Conservation (phyloP, 176 grass and related monocot genomes). For the Poa pratensis region DNA sequence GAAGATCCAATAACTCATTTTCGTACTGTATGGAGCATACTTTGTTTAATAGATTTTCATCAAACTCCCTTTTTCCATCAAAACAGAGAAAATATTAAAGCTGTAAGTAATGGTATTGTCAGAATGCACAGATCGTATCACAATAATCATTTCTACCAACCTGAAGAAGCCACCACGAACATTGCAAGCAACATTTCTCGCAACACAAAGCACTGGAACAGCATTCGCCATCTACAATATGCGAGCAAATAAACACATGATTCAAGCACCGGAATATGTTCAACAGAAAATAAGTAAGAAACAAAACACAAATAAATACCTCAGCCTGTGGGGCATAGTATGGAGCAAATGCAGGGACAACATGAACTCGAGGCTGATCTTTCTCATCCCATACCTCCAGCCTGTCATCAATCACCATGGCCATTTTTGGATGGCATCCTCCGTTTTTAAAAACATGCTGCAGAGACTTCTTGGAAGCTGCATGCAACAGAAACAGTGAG, state of each 20-base stretch:
- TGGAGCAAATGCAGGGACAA: slow-evolving; percentile 90
- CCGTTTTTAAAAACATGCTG: slow-evolving; percentile 84
- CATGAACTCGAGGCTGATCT: slow-evolving; percentile 96
- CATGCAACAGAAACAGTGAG: slow-evolving; percentile 7
- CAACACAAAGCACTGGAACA: slow-evolving; percentile 95
- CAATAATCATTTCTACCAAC: slow-evolving; percentile 44
- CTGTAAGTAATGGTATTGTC: slow-evolving; percentile 25
- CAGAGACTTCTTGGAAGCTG: slow-evolving; percentile 82
- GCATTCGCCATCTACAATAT: slow-evolving; percentile 75
- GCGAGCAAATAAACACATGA: slow-evolving; percentile 29
- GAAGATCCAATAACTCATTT: slow-evolving; percentile 87
- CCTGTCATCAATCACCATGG: slow-evolving; percentile 99
- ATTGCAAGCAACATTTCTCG: slow-evolving; percentile 99
- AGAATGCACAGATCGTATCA: slow-evolving; percentile 18
- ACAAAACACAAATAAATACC: slow-evolving; percentile 54
- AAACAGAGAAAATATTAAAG: slow-evolving; percentile 11
- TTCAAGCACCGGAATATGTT: slow-evolving; percentile 24
- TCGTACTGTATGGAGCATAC: slow-evolving; percentile 83
- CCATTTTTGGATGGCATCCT: slow-evolving; percentile 96
- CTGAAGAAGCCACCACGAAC: slow-evolving; percentile 97
- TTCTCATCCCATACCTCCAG: slow-evolving; percentile 94
- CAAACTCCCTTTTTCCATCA: slow-evolving; percentile 68
- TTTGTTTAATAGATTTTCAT: slow-evolving; percentile 82
- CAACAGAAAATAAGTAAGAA: slow-evolving; percentile 23
- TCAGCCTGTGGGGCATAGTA: slow-evolving; percentile 96